phyloP scores from a whole-genome alignment of 768 basidiomycete genomes.

The Cystofilobasidium capitatum region DNA sequence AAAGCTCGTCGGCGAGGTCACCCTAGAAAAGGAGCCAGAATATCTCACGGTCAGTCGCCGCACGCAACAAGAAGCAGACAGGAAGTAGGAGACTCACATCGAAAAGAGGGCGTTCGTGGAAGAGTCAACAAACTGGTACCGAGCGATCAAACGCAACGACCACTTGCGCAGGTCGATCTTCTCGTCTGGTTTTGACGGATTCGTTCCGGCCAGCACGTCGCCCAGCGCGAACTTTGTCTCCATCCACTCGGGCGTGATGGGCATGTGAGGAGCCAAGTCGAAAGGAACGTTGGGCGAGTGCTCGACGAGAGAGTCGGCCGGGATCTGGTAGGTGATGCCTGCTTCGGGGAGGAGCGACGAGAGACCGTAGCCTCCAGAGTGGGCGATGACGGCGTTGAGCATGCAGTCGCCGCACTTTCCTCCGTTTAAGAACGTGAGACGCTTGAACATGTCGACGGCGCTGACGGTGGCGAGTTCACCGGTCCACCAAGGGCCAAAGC shows the following conservation, averaged over 20 bases:
- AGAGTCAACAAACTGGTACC: constrained; percentile 11
- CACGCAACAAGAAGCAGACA: background rate
- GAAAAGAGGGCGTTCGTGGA: background rate
- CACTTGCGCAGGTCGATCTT: background rate
- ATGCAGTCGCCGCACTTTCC: constrained; percentile 17
- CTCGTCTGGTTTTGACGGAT: background rate
- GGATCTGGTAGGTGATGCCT: background rate
- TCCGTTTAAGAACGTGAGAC: constrained; percentile 3
- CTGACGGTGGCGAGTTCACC: background rate
- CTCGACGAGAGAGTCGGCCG: background rate
- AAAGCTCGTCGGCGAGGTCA: background rate
- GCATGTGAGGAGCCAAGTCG: constrained; percentile 19
- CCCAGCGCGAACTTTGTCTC: constrained; percentile 8
- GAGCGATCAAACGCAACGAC: constrained; percentile 3
- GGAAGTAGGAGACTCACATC: background rate
- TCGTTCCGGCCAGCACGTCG: background rate
- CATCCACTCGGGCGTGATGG: background rate
- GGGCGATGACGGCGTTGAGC: constrained; percentile 17
- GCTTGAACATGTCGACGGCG: constrained; percentile 15
- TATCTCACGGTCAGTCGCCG: background rate
- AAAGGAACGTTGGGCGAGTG: background rate
- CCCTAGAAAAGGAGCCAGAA: background rate
- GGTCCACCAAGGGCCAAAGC: constrained; percentile 18
- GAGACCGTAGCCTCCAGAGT: constrained; percentile 13
- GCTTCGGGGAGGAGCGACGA: constrained; percentile 17